Base-by-base conservation (phyloP, 2,329 filamentous ascomycete genomes). In the Cryphonectria naterciae region DNA sequence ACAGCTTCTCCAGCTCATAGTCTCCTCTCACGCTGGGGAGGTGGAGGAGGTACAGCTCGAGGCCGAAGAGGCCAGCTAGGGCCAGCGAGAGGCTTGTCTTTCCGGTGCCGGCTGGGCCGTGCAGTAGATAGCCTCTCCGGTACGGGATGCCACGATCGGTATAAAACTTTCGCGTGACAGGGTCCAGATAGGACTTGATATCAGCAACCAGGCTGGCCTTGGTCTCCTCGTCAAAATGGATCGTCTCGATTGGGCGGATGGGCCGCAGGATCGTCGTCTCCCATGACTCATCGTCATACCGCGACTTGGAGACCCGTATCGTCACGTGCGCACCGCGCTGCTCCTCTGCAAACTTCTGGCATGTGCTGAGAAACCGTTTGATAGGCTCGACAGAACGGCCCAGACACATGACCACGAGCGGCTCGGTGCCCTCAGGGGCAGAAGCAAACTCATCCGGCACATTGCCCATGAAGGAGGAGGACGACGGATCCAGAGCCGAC, bases 71-170 rank as follows among this genome's bases (percentile, higher is more conserved):
- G 6, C 92, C 92, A 0, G 92, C 91, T 65, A 93, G 84, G 0
- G 92, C 91, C 58, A 93, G 85, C 73, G 88, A 91, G 1, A 94
- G 84, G 62, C 89, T 92, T 61, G 89, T 92, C 80, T 95, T 96
- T 19, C 93, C 93, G 0, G 92, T 95, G 0, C 93, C 93, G 0
- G 93, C 93, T 0, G 93, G 93, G 0, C 94, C 94, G 74, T 95
- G 85, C 22, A 97, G 88, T 0, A 97, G 86, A 76, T 96, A 97
- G 0, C 94, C 94, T 5, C 94, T 87, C 19, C 94, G 88, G 78
- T 97, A 97, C 0, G 94, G 94, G 41, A 97, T 95, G 0, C 94
- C 94, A 8, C 93, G 87, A 74, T 93, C 92, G 0, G 91, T 86
- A 78, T 97, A 97, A 93, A 93, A 97, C n/a, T 89, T 85, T 61